Conservation (phyloP, 345 rosid genomes). For the Eucalyptus victrix region DNA sequence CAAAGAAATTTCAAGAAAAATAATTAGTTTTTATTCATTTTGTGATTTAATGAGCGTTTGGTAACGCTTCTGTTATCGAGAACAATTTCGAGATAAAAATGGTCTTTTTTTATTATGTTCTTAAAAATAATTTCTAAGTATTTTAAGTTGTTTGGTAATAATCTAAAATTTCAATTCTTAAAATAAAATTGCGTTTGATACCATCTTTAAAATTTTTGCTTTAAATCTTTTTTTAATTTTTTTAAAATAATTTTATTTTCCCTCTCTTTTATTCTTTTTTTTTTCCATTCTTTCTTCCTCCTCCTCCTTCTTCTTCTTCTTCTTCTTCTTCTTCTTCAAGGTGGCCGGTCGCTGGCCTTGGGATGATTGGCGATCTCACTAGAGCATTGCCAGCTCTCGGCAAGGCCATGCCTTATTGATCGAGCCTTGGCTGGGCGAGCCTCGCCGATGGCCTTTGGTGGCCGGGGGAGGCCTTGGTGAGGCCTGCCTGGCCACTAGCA, state of each 20-base stretch:
- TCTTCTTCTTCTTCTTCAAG: no score
- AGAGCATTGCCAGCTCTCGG: fast-evolving
- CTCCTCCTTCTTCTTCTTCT: no score
- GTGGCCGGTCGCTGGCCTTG: fast-evolving
- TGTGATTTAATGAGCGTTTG: fast-evolving
- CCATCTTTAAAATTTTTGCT: fast-evolving
- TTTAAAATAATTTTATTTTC: no score
- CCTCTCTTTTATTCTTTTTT: fast-evolving
- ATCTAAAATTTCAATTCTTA: no score
- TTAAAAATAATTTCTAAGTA: fast-evolving
- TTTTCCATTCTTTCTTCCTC: no score
- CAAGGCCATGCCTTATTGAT: fast-evolving
- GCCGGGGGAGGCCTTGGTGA: fast-evolving
- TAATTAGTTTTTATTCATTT: neutral
- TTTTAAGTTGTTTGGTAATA: fast-evolving
- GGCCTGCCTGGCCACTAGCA: fast-evolving
- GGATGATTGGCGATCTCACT: fast-evolving
- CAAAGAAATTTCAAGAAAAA: neutral
- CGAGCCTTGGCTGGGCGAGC: no score
- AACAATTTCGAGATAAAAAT: no score
- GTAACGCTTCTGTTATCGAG: fast-evolving
- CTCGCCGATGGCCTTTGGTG: fast-evolving
- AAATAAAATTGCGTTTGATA: fast-evolving
- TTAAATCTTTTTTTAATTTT: no score
- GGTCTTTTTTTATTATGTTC: fast-evolving